Evolutionary conservation across 2,329 filamentous ascomycete species (phyloP).

Genomic region (Coniochaeta sp.): DNA sequence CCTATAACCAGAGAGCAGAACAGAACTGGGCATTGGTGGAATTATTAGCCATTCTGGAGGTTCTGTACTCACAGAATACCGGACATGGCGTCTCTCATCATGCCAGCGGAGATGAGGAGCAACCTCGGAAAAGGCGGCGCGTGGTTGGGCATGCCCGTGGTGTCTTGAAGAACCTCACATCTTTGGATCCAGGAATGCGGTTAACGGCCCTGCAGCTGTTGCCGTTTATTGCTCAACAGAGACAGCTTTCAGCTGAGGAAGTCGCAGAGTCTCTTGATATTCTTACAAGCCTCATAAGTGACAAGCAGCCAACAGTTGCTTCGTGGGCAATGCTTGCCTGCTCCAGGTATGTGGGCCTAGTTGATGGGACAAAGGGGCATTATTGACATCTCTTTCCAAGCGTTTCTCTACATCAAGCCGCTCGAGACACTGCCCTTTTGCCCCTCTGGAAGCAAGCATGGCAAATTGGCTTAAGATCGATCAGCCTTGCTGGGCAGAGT

Average conservation of each 20-base stretch:
- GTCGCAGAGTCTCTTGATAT: slow-evolving; percentile 49
- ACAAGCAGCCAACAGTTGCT: slow-evolving; percentile 60
- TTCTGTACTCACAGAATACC: slow-evolving; percentile 28
- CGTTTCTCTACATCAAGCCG: slow-evolving; percentile 34
- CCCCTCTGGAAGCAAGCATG: slow-evolving; percentile 64
- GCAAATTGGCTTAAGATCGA: slow-evolving; percentile 63
- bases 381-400: slow-evolving; percentile 20
- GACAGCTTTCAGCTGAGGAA: slow-evolving; percentile 40
- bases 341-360: slow-evolving; percentile 48
- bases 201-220: slow-evolving; percentile 49
- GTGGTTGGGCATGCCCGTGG: slow-evolving; percentile 34
- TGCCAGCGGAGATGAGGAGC: slow-evolving; percentile 23
- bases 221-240: slow-evolving; percentile 46
- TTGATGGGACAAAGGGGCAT: neutral
- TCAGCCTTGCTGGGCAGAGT: slow-evolving; percentile 64
- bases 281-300: slow-evolving; percentile 52
- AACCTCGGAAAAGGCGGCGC: slow-evolving; percentile 46
- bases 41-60: slow-evolving; percentile 50
- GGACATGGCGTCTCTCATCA: slow-evolving; percentile 14
- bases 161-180: slow-evolving; percentile 40
- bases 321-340: slow-evolving; percentile 85
- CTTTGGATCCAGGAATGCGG: slow-evolving; percentile 33
- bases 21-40: slow-evolving; percentile 54
- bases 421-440: slow-evolving; percentile 32
- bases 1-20: slow-evolving; percentile 47